Percentiles rank a stretch among this genome's conserved stretches.
phyloP scores from a whole-genome alignment of 352 stramenopile species.

The Phytophthora quininea region DNA sequence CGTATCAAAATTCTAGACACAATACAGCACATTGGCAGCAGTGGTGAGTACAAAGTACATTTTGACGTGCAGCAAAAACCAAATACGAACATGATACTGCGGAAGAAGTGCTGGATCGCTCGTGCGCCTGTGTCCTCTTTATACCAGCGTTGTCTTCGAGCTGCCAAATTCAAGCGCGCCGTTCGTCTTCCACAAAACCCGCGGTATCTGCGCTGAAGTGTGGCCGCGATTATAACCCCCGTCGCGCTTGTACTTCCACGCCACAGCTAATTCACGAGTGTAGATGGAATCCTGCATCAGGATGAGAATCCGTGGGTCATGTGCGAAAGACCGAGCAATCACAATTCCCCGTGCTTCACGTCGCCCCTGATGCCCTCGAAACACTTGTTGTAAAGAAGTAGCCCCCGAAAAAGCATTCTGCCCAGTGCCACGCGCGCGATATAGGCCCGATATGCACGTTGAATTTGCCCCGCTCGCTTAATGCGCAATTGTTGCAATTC shows the following conservation, averaged over 20 bases:
- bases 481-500: slow-evolving; percentile 32
- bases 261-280: slow-evolving; percentile 50
- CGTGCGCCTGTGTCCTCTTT: slow-evolving; percentile 46
- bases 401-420: slow-evolving; percentile 45
- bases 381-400: slow-evolving; percentile 57
- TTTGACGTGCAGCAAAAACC: neutral
- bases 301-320: slow-evolving; percentile 54
- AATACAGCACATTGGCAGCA: slow-evolving; percentile 9
- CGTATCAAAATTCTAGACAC: slow-evolving; percentile 54
- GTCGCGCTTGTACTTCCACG: slow-evolving; percentile 70
- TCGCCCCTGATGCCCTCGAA: slow-evolving; percentile 56
- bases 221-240: slow-evolving; percentile 40
- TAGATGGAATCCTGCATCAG: slow-evolving; percentile 58
- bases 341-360: slow-evolving; percentile 39
- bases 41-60: neutral
- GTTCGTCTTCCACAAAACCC: slow-evolving; percentile 58
- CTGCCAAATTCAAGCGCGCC: slow-evolving; percentile 34
- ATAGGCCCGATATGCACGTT: slow-evolving; percentile 59
- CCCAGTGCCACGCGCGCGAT: slow-evolving; percentile 49
- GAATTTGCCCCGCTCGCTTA: slow-evolving; percentile 44
- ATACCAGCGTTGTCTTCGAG: slow-evolving; percentile 41
- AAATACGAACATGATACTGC: slow-evolving; percentile 66
- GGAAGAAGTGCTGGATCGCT: slow-evolving; percentile 77
- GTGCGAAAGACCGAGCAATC: slow-evolving; percentile 46
- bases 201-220: slow-evolving; percentile 48